Percentiles rank a stretch among this genome's conserved stretches.
These are phyloP conservation scores for Begonia masoniana DNA, from an alignment of 306 rosid genomes.

Conservation along the genomic window DNA sequence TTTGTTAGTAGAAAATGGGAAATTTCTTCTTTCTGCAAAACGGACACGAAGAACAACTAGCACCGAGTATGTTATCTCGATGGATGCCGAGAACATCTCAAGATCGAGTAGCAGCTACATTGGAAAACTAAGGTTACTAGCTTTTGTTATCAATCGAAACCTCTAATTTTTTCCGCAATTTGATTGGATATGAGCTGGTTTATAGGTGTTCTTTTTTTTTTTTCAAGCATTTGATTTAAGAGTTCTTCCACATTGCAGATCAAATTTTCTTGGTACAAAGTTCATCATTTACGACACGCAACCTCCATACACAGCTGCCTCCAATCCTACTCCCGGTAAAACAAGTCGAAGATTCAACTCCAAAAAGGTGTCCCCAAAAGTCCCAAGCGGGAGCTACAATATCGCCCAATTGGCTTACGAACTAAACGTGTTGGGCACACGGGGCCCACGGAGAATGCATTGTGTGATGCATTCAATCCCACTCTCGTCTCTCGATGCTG, in stretches of 20 bases:
- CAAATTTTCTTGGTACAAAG: conserved; percentile 86
- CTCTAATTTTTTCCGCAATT: neutral
- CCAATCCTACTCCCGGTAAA: conserved; percentile 14
- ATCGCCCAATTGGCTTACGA: conserved; percentile 77
- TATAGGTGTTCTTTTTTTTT: neutral
- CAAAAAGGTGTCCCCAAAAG: conserved; percentile 79
- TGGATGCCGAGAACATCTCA: conserved; percentile 51
- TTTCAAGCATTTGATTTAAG: neutral
- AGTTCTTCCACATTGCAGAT: conserved; percentile 26
- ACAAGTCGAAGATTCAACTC: conserved; percentile 32
- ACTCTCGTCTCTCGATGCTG: conserved; percentile 66
- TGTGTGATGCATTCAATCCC: conserved; percentile 91
- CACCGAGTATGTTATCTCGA: conserved; percentile 80
- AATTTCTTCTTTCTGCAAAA: conserved; percentile 92
- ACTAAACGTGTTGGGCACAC: conserved; percentile 80
- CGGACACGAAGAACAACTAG: conserved; percentile 67
- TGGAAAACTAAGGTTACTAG: conserved; percentile 78
- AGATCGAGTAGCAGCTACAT: conserved; percentile 77
- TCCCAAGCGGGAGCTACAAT: conserved; percentile 76
- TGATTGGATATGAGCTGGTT: too few relatives aligned
- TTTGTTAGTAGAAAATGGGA: conserved; percentile 52
- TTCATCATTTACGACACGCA: conserved; percentile 81
- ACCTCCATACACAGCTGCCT: conserved; percentile 54
- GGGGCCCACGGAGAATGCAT: conserved; percentile 95
- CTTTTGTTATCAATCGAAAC: neutral